phyloP scores from a whole-genome alignment of 345 rosid genomes.

The Erysimum cheiranthoides region DNA sequence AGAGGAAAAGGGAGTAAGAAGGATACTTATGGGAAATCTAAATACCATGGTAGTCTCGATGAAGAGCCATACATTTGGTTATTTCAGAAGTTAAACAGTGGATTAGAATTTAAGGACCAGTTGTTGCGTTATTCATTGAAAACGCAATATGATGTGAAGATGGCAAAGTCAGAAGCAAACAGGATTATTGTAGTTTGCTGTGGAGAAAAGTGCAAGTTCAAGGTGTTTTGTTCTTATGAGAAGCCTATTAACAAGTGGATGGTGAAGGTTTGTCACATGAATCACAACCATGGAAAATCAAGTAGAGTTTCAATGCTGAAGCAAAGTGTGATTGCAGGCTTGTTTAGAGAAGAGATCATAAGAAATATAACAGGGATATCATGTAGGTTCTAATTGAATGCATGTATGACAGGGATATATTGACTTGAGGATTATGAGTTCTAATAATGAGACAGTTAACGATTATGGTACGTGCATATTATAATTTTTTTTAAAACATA shows the following conservation, averaged over 20 bases:
- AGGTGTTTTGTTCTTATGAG: neutral
- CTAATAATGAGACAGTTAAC: too few relatives aligned
- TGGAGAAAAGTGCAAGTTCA: neutral
- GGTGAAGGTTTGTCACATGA: neutral
- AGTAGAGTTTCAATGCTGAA: constrained; percentile 15
- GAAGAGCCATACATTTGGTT: neutral
- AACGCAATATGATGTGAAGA: too few relatives aligned
- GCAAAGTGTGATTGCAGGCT: neutral
- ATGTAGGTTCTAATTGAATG: too few relatives aligned
- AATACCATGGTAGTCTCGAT: neutral
- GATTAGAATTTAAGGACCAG: neutral
- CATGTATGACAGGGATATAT: too few relatives aligned
- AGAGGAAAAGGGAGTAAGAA: neutral
- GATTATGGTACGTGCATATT: too few relatives aligned
- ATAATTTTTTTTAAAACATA: too few relatives aligned
- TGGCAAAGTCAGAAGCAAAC: neutral
- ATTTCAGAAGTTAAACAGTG: too few relatives aligned
- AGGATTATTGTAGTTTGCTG: neutral
- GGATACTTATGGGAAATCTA: neutral
- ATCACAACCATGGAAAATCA: neutral
- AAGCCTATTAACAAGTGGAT: neutral
- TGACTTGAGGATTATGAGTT: too few relatives aligned
- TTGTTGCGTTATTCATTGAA: neutral
- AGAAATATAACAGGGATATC: too few relatives aligned
- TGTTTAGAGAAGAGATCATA: too few relatives aligned